Conservation (phyloP, 192 early-diverging fungal genomes). For the Haplosporangium gracile region DNA sequence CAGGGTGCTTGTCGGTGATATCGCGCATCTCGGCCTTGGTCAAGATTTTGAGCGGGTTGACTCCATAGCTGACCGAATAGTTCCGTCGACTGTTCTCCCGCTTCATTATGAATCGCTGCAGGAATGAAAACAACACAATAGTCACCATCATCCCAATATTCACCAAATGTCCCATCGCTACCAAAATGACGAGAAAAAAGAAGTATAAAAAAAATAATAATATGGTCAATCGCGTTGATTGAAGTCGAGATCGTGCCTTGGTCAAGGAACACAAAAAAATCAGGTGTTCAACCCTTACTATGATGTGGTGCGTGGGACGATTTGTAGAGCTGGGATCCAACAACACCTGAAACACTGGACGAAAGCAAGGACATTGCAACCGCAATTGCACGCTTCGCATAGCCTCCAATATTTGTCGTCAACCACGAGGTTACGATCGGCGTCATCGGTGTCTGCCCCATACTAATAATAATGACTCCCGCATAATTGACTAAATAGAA, state of each 20-base stretch:
- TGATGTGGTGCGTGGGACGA: slow-evolving; percentile 19
- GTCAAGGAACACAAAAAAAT: neutral
- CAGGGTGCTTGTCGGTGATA: slow-evolving; percentile 42
- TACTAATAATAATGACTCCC: slow-evolving; percentile 27
- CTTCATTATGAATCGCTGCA: slow-evolving; percentile 31
- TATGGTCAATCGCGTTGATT: neutral
- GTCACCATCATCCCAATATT: slow-evolving; percentile 11
- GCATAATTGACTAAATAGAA: slow-evolving; percentile 20
- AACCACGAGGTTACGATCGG: slow-evolving; percentile 43
- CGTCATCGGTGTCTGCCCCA: slow-evolving; percentile 39
- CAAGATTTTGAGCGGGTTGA: slow-evolving; percentile 40
- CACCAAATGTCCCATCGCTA: slow-evolving; percentile 34
- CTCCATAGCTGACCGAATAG: slow-evolving; percentile 44
- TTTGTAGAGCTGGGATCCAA: slow-evolving; percentile 32
- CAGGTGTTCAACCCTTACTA: neutral
- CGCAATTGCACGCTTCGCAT: slow-evolving; percentile 31
- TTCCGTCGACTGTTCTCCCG: slow-evolving; percentile 41
- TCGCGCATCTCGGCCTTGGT: slow-evolving; percentile 43
- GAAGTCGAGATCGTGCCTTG: neutral
- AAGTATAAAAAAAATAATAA: neutral
- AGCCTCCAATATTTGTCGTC: slow-evolving; percentile 47
- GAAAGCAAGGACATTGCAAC: slow-evolving; percentile 36
- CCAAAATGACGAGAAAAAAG: neutral
- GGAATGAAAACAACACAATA: neutral
- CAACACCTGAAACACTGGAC: slow-evolving; percentile 24